Percentiles rank a stretch among this genome's conserved stretches.
Evolutionary conservation across 441 rosid species (phyloP).

Genomic region (Adansonia grandidieri): DNA sequence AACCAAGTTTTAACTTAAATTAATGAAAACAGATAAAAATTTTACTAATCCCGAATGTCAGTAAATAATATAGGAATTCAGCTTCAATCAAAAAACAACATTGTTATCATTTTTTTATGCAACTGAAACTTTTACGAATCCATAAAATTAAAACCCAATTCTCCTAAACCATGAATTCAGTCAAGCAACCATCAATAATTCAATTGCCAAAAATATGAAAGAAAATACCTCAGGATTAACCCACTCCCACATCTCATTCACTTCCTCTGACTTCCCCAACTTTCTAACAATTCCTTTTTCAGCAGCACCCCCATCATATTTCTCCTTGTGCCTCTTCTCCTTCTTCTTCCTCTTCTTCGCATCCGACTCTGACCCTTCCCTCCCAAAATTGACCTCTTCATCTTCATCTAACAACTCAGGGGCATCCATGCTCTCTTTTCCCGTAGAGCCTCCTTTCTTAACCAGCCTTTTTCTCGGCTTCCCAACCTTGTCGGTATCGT

Average conservation of each 20-base stretch:
- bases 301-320: constrained; percentile 37
- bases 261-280: constrained; percentile 52
- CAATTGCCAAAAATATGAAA: not conserved
- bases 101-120: not conserved
- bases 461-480: constrained; percentile 86
- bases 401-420: constrained; percentile 69
- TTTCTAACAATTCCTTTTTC: constrained; percentile 47
- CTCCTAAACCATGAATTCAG: constrained; percentile 14
- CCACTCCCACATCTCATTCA: constrained; percentile 88
- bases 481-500: constrained; percentile 62
- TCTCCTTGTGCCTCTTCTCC: constrained; percentile 52
- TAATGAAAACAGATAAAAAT: not conserved
- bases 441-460: constrained; percentile 60
- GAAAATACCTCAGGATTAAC: constrained; percentile 81
- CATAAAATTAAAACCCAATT: constrained; percentile 12
- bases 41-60: not conserved
- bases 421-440: constrained; percentile 37
- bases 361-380: constrained; percentile 48
- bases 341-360: constrained; percentile 67
- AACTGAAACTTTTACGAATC: not conserved
- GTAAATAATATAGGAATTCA: not conserved
- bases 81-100: not conserved
- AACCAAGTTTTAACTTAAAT: not conserved
- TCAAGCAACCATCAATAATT: constrained; percentile 9
- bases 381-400: constrained; percentile 43